A percentile compares a stretch with the other conserved stretches of the same genome.
Evolutionary conservation across 2,329 filamentous ascomycete species (phyloP).

Genomic region (Apiospora koreana): DNA sequence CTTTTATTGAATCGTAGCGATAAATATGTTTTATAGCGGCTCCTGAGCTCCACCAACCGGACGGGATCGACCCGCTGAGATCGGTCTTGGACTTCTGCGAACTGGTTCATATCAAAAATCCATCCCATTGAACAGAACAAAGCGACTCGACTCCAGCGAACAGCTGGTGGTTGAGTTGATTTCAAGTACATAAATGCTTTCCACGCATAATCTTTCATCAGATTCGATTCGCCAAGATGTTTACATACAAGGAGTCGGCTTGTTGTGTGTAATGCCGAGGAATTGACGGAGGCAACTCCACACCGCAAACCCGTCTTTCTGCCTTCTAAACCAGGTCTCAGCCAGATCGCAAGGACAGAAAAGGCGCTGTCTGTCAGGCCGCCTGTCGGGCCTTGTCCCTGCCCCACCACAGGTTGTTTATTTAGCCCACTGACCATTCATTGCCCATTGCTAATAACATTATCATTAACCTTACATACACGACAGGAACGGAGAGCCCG

Average conservation of each 20-base stretch:
- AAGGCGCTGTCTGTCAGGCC: background rate
- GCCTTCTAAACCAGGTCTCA: background rate
- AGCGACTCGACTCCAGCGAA: background rate
- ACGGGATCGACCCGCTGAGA: slow-evolving; percentile 1
- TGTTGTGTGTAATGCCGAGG: background rate
- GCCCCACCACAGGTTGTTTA: background rate
- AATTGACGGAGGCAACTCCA: slow-evolving; percentile 2
- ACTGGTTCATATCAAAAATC: background rate
- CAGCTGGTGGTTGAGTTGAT: background rate
- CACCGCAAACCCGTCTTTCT: background rate
- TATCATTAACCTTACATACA: background rate
- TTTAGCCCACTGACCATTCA: too few relatives aligned
- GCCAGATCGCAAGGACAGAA: too few relatives aligned
- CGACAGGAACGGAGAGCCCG: background rate
- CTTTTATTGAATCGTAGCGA: too few relatives aligned
- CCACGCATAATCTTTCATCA: background rate
- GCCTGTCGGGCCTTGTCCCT: background rate
- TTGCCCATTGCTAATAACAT: background rate
- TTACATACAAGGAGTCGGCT: background rate
- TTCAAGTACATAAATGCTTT: background rate
- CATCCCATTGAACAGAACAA: background rate
- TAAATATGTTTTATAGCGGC: background rate
- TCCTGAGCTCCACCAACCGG: background rate
- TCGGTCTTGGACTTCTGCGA: background rate
- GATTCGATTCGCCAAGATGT: background rate